Base-by-base conservation (phyloP, 164 flowering plant genomes). In the Vitis cinerea region DNA sequence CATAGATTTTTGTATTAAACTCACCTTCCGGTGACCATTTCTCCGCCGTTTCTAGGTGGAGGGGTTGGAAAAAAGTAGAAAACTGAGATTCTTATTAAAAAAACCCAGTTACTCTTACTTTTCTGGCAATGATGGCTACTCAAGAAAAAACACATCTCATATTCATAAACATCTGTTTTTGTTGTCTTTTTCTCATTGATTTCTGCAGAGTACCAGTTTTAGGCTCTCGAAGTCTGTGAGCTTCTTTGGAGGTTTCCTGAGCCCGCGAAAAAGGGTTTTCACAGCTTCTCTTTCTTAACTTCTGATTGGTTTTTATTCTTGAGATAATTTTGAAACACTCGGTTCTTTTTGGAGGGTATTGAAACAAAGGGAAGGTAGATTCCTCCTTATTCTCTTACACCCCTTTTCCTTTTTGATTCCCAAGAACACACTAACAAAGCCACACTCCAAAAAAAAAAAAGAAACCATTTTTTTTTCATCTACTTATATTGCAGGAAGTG, bases 361-460 rank as follows among this genome's bases (percentile, higher is more conserved):
- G 75, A 65, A 65, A 71, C 71, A 63, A 60, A 61, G 66, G 70
- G 52, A 68, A 74, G 80, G 83, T 65, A 80, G 78, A 77, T 77
- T 80, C 83, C 76, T 74, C 74, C 64, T 71, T 74, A 71, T 80
- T 74, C 83, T 74, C 75, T 52, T 70, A 53, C 58, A 55, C 67
- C 49, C 49, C 66, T 58, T 69, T 55, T 63, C 73, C 69, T 16
- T 74, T 69, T 58, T 66, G 23, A 65, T 70, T 76, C 74, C 75
- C 75, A 61, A 72, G 47, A 62, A 57, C 27, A 23, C 27, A 23
- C 27, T 23, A 23, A 23, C 27, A 23, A 23, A 23, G 27, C 27
- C 27, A 23, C 27, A 23, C 27, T 23, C 27, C 27, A 23, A 56
- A 1, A 17, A 56, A 44, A 56, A 2, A 62, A 61, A 44, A 19